phyloP scores from a whole-genome alignment of 352 stramenopile genomes.

The Globisporangium sylvaticum region DNA sequence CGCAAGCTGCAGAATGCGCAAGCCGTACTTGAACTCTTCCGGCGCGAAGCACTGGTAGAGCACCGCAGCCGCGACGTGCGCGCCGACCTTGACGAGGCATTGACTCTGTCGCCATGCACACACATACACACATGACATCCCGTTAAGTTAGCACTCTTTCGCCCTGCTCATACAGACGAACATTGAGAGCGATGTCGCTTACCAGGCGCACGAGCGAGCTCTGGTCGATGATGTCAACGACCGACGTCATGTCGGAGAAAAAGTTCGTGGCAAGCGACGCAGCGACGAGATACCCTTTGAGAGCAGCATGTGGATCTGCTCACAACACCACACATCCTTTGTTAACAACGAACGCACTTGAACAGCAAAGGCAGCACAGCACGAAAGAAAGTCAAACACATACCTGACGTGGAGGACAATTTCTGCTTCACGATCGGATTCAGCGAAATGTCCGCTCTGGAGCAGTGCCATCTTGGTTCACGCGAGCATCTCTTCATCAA shows the following conservation, averaged over 20 bases:
- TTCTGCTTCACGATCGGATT: slow-evolving; percentile 74
- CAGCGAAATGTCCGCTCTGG: slow-evolving; percentile 57
- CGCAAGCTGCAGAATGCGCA: slow-evolving; percentile 71
- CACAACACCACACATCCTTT: slow-evolving; percentile 9
- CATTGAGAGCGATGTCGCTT: neutral
- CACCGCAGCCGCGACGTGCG: slow-evolving; percentile 75
- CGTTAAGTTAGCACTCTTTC: neutral
- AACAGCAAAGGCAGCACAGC: slow-evolving; percentile 2
- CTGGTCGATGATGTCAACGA: slow-evolving; percentile 80
- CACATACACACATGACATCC: neutral
- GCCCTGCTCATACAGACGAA: neutral
- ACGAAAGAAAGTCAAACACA: slow-evolving; percentile 3
- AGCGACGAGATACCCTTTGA: slow-evolving; percentile 72
- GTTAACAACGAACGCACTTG: neutral
- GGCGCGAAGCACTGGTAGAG: slow-evolving; percentile 80
- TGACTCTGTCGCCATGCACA: slow-evolving; percentile 43
- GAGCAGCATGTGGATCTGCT: slow-evolving; percentile 59
- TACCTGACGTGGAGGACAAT: slow-evolving; percentile 53
- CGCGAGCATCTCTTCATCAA: slow-evolving; percentile 56
- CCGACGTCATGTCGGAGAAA: slow-evolving; percentile 64
- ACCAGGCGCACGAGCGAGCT: slow-evolving; percentile 80
- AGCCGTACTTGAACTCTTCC: slow-evolving; percentile 78
- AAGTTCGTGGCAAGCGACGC: slow-evolving; percentile 81
- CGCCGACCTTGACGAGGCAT: slow-evolving; percentile 79
- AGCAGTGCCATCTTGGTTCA: slow-evolving; percentile 80